Conservation (phyloP, 352 stramenopile genomes). For the Pythium sp. region DNA sequence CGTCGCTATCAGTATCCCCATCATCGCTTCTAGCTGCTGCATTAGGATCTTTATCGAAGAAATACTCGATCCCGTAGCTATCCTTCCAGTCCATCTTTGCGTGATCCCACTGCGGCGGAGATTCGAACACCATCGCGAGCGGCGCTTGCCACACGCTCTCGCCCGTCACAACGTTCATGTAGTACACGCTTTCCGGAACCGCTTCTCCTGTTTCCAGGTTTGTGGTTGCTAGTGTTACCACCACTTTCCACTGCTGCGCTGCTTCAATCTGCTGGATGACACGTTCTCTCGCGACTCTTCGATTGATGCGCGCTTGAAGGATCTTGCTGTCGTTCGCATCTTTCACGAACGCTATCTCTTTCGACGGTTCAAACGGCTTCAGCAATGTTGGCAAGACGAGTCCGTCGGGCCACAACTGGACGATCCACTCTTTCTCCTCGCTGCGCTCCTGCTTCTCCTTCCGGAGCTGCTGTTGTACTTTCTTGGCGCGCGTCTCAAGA, state of each 20-base stretch:
- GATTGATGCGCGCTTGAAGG: slow-evolving; percentile 38
- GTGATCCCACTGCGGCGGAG: slow-evolving; percentile 50
- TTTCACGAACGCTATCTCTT: slow-evolving; percentile 19
- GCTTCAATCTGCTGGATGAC: slow-evolving; percentile 40
- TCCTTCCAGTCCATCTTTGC: slow-evolving; percentile 58
- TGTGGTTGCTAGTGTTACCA: slow-evolving; percentile 24
- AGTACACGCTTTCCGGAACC: slow-evolving; percentile 40
- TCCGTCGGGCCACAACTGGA: slow-evolving; percentile 54
- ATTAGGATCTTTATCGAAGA: slow-evolving; percentile 23
- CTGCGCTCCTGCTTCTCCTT: slow-evolving; percentile 42
- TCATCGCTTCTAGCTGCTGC: slow-evolving; percentile 2
- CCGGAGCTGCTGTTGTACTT: slow-evolving; percentile 23
- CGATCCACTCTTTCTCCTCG: slow-evolving; percentile 67
- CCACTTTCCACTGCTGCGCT: slow-evolving; percentile 47
- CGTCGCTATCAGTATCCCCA: not conserved
- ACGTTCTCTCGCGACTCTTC: slow-evolving; percentile 34
- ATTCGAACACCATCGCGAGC: slow-evolving; percentile 54
- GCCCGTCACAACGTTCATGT: slow-evolving; percentile 47
- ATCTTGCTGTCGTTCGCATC: slow-evolving; percentile 24
- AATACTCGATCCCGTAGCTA: slow-evolving; percentile 44
- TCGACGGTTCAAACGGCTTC: slow-evolving; percentile 25
- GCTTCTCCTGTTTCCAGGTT: slow-evolving; percentile 9
- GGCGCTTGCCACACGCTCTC: slow-evolving; percentile 58
- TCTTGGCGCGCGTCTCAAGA: slow-evolving; percentile 19
- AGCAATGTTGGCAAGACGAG: slow-evolving; percentile 61